Base-by-base conservation (phyloP, 2,329 filamentous ascomycete species). In the Hymenoscyphus fructigenus region DNA sequence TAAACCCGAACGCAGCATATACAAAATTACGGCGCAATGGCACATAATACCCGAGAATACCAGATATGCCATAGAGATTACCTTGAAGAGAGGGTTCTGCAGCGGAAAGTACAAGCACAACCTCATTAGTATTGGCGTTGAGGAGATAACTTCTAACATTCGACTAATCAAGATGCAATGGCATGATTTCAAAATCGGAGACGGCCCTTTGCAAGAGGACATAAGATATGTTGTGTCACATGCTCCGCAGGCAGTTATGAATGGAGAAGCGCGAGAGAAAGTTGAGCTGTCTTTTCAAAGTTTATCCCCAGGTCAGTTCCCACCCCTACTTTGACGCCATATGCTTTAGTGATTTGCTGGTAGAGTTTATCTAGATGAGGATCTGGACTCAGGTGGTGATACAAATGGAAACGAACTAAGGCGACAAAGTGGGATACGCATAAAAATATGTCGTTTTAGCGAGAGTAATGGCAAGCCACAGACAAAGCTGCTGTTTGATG, bases 41-140 rank as follows among this genome's bases (percentile, higher is more conserved):
- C 64, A 64, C 23, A 63, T 68, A n/a, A n/a, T 61, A 20, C 53
- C 66, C 2, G 64, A 66, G 41, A 26, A 59, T 17, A 53, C 50
- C 5, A 20, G n/a, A 1, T 68, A 66, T 28, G 63, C 61, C n/a
- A 38, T 68, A 6, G 56, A 68, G 15, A 20, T 68, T 29, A 64
- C n/a, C 29, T 50, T 66, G 0, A 66, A 63, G 53, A 63, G 65
- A n/a, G 66, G 64, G 36, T n/a, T 61, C 28, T 10, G 57, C n/a
- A 17, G 36, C 12, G 23, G 20, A 15, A 14, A 12, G 36, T 41
- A 28, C 10, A 5, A 9, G 9, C 5, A 10, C 20, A 3, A 5
- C 7, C 2, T 9, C 26, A 1, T n/a, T 32, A 5, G 36, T 15
- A 38, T 28, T 36, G 34, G 1, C 26, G 57, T 17, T 60, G 17